These are phyloP conservation scores for Primulina tabacum DNA, from an alignment of 257 asterid genomes.

Conservation along the genomic window DNA sequence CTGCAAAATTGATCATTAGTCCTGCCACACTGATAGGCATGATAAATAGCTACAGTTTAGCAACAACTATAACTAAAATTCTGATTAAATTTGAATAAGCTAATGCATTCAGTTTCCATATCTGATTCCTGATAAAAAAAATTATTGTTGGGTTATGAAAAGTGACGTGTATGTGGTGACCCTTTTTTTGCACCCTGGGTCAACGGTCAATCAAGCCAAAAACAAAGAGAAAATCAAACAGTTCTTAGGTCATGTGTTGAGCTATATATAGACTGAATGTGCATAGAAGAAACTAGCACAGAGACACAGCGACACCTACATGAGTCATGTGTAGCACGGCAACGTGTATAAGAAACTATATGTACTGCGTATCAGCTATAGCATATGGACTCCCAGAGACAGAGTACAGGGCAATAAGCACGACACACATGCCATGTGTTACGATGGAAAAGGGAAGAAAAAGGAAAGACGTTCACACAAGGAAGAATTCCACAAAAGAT, in stretches of 20 bases:
- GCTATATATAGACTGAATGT: neutral
- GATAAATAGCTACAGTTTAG: neutral
- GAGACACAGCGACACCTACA: neutral
- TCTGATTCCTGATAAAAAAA: neutral
- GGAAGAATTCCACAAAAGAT: neutral
- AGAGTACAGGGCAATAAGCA: neutral
- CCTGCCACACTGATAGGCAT: neutral
- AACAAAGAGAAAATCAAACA: neutral
- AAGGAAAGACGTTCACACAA: neutral
- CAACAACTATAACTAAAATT: neutral
- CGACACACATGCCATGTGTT: neutral
- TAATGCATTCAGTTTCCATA: neutral
- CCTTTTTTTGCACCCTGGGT: neutral
- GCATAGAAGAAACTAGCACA: neutral
- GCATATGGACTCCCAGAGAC: neutral
- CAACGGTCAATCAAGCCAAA: neutral
- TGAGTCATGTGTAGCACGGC: neutral
- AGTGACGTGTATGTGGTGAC: neutral
- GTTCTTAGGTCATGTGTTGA: neutral
- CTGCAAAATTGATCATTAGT: neutral
- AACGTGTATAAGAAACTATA: neutral
- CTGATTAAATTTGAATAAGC: neutral
- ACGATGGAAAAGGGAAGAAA: neutral
- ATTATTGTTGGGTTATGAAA: neutral
- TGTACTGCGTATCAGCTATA: neutral